These are phyloP conservation scores for Cornus florida DNA, from an alignment of 148 eudicot genomes.

Conservation along the genomic window DNA sequence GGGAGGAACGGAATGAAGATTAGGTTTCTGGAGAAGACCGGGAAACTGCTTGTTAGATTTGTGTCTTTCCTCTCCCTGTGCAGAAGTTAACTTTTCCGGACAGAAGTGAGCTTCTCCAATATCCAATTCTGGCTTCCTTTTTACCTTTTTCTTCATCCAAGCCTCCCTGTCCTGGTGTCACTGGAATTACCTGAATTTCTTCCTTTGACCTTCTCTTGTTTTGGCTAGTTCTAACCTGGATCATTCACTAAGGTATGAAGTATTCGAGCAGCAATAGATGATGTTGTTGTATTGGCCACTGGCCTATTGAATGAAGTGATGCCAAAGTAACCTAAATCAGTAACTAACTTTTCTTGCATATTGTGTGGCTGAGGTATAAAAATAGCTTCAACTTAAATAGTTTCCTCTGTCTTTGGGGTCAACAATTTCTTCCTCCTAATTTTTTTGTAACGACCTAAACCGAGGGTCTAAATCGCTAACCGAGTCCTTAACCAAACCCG, in stretches of 20 bases:
- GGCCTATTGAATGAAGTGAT: constrained; percentile 10
- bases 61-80: constrained; percentile 43
- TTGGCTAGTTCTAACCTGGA: constrained; percentile 38
- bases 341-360: constrained; percentile 25
- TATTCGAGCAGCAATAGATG: constrained; percentile 24
- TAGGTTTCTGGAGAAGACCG: constrained; percentile 33
- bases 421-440: constrained; percentile 51
- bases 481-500: too few species aligned
- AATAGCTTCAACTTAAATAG: constrained; percentile 31
- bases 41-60: constrained; percentile 45
- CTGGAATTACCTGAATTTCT: too few species aligned
- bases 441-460: too few species aligned
- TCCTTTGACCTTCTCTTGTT: constrained; percentile 68
- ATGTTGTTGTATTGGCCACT: constrained; percentile 13
- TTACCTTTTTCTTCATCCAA: constrained; percentile 60
- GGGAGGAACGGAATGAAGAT: constrained; percentile 24
- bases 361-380: constrained; percentile 33
- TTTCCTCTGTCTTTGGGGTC: constrained; percentile 37
- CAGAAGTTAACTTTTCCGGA: constrained; percentile 41
- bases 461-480: too few species aligned
- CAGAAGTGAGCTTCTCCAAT: constrained; percentile 33
- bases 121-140: constrained; percentile 59
- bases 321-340: constrained; percentile 28
- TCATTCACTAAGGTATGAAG: constrained; percentile 28
- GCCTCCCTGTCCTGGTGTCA: constrained; percentile 31